phyloP scores from a whole-genome alignment of 208 protist genomes.

The Wallacemonas sp. region DNA sequence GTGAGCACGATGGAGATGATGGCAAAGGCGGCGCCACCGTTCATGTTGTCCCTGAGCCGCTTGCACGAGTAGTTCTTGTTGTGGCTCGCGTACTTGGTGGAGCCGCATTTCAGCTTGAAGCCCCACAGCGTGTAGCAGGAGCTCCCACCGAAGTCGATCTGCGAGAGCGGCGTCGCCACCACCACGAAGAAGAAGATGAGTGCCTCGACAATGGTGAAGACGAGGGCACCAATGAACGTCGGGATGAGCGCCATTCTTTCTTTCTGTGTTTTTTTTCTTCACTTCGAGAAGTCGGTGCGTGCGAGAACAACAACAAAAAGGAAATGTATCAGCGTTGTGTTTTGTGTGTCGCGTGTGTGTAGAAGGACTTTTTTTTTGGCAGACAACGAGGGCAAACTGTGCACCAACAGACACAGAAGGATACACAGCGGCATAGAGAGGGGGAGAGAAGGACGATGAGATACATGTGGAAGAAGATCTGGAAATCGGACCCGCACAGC shows the following conservation, averaged over 20 bases:
- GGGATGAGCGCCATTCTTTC: constrained; percentile 25
- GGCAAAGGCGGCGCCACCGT: constrained; percentile 21
- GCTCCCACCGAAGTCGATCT: neutral
- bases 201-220: constrained; percentile 30
- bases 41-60: constrained; percentile 27
- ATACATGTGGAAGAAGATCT: no score
- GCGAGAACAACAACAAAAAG: no score
- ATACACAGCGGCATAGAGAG: no score
- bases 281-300: neutral
- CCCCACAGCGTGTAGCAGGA: constrained; percentile 43
- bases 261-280: neutral
- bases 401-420: no score
- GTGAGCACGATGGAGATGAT: constrained; percentile 36
- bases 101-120: constrained; percentile 22
- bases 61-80: constrained; percentile 15
- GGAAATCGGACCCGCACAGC: no score
- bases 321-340: no score
- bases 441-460: no score
- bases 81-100: neutral
- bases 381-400: no score
- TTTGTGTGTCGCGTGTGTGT: no score
- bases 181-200: constrained; percentile 28
- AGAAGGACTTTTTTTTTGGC: no score
- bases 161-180: constrained; percentile 10
- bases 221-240: constrained; percentile 12